phyloP scores from a whole-genome alignment of 2,329 filamentous ascomycete species.

The Colletotrichum orchidophilum region DNA sequence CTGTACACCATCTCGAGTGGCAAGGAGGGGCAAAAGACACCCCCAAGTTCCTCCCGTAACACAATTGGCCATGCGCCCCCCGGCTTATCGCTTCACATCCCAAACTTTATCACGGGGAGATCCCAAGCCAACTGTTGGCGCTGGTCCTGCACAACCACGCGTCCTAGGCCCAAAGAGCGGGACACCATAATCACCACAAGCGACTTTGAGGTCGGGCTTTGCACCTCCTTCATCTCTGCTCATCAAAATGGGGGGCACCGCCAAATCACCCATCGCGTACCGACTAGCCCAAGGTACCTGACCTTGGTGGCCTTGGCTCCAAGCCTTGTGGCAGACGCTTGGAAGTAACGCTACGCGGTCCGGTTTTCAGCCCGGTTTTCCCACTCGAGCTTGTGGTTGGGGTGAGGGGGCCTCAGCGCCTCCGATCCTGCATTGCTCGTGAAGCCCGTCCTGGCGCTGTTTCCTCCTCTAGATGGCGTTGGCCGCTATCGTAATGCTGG shows the following conservation, averaged over 20 bases:
- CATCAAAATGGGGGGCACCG: too few relatives aligned
- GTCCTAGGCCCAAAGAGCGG: conserved; percentile 7
- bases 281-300: background rate
- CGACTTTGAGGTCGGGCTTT: background rate
- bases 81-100: conserved; percentile 8
- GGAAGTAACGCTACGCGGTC: conserved; percentile 3
- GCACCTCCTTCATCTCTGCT: background rate
- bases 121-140: conserved; percentile 20
- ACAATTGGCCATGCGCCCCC: conserved; percentile 12
- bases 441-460: background rate
- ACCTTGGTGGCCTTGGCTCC: conserved; percentile 5
- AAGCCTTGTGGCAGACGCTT: conserved; percentile 11
- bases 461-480: background rate
- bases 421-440: background rate
- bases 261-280: background rate
- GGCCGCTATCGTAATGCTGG: background rate
- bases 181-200: background rate
- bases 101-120: conserved; percentile 19
- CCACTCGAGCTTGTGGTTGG: background rate
- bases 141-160: background rate
- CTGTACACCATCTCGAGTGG: background rate
- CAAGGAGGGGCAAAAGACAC: background rate
- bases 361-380: conserved; percentile 6
- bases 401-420: background rate
- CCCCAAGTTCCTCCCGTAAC: background rate